A percentile compares a stretch with the other conserved stretches of the same genome.
Evolutionary conservation across 352 stramenopile species (phyloP).

Genomic region (Globisporangium orthogonon): DNA sequence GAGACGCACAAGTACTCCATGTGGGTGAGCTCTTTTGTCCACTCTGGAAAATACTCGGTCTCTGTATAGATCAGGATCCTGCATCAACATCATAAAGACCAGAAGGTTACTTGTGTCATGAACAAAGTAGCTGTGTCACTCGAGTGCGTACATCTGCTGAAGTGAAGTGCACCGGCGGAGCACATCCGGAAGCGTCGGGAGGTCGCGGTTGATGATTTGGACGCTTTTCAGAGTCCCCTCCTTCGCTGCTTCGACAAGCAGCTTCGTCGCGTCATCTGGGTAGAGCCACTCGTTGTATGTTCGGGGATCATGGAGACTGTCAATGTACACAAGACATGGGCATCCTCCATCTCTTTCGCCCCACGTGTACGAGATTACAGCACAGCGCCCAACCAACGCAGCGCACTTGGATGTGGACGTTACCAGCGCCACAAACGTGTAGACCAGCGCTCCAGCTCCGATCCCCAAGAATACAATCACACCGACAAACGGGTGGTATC

Average conservation of each 20-base stretch:
- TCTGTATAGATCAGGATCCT: constrained; percentile 3
- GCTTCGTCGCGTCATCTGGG: constrained; percentile 7
- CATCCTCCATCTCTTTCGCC: constrained; percentile 6
- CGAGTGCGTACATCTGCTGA: no score
- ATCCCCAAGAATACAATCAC: no score
- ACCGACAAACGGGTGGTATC: no score
- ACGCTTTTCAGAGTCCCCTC: constrained; percentile 15
- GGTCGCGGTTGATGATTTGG: constrained; percentile 20
- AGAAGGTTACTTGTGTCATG: no score
- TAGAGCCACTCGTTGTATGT: constrained; percentile 15
- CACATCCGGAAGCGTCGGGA: constrained; percentile 1
- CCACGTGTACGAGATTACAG: constrained; percentile 1
- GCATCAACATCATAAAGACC: not conserved
- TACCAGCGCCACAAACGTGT: no score
- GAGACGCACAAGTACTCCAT: constrained; percentile 4
- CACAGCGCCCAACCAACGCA: not conserved
- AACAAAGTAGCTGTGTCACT: no score
- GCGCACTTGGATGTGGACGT: no score
- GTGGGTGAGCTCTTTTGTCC: not conserved
- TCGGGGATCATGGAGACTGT: constrained; percentile 12
- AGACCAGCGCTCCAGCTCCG: no score
- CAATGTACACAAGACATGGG: constrained; percentile 27
- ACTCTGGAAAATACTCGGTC: constrained; percentile 1
- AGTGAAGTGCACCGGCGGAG: constrained; percentile 3
- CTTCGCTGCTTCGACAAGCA: constrained; percentile 12